Evolutionary conservation across 257 asterid genomes (phyloP).

Genomic region (Catharanthus roseus): DNA sequence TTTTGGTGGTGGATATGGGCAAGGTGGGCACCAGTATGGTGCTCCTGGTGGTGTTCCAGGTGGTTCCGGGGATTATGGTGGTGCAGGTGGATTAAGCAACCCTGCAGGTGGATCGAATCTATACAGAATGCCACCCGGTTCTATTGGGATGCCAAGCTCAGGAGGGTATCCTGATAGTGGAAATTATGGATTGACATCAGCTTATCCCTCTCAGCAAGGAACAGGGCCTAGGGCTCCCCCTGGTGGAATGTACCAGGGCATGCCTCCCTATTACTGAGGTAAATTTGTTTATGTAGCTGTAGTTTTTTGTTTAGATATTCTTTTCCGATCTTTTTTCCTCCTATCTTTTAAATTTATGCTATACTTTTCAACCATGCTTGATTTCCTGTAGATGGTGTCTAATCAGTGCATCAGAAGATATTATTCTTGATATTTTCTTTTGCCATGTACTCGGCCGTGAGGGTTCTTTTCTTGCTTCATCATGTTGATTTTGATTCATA

Average conservation of each 20-base stretch:
- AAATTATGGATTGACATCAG: slow-evolving; percentile 42
- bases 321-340: not conserved
- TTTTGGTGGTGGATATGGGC: slow-evolving; percentile 34
- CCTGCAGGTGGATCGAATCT: slow-evolving; percentile 36
- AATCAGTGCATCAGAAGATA: not conserved
- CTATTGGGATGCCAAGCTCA: slow-evolving; percentile 55
- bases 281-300: slow-evolving; percentile 1
- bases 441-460: not conserved
- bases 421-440: not conserved
- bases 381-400: not conserved
- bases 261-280: slow-evolving; percentile 91
- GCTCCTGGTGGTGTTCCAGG: slow-evolving; percentile 35
- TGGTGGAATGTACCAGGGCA: slow-evolving; percentile 65
- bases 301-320: not conserved
- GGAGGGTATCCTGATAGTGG: slow-evolving; percentile 77
- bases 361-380: not conserved
- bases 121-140: slow-evolving; percentile 63
- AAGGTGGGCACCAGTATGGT: slow-evolving; percentile 37
- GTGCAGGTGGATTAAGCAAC: slow-evolving; percentile 50
- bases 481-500: not conserved
- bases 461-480: not conserved
- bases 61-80: slow-evolving; percentile 50
- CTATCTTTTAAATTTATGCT: not conserved
- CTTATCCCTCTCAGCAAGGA: slow-evolving; percentile 60
- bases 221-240: slow-evolving; percentile 68